Base-by-base conservation (phyloP, 2,329 filamentous ascomycete genomes). In the Ophiostoma ips region DNA sequence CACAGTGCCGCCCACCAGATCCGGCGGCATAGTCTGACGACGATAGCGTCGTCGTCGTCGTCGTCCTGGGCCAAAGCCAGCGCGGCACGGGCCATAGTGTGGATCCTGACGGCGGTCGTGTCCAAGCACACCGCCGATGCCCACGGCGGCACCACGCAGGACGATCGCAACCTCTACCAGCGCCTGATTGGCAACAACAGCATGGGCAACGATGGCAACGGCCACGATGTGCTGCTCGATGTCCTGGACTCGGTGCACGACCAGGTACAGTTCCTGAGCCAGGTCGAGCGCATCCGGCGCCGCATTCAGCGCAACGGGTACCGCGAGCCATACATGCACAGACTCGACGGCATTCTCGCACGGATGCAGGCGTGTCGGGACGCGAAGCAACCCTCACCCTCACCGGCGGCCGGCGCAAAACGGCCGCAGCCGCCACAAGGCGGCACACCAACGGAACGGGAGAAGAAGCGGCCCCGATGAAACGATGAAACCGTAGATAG, bases 51-150 rank as follows among this genome's bases (percentile, higher is more conserved):
- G n/a, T n/a, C 40, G 55, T 46, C 18, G 52, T 31, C 6, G 6
- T 31, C 30, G 61, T 4, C 61, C 65, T 58, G 55, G 38, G 70
- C 73, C 55, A 64, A 67, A 3, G 60, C 64, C 28, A 70, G 68
- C 2, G 74, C 73, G 5, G 72, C 69, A 3, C 66, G 65, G 3
- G 64, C 70, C 0, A 65, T 77, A 2, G 60, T 76, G 1, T 68
- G 67, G 56, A 71, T 76, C 43, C 66, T 78, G 19, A 59, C 63
- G 34, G 60, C 64, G 15, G 67, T 77, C 3, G 66, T 69, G 11
- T 52, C 56, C n/a, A 49, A 52, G 5, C 58, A 62, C 38, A 66
- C 66, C 30, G 67, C 68, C 55, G 67, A 73, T 52, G 57, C 62
- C 15, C 64, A 66, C 28, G 54, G 57, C 1, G 58, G 58, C 3